Percentiles rank a stretch among this genome's conserved stretches.
These are phyloP conservation scores for Bocquillonia castaneifolia DNA, from an alignment of 441 rosid genomes.

Conservation along the genomic window DNA sequence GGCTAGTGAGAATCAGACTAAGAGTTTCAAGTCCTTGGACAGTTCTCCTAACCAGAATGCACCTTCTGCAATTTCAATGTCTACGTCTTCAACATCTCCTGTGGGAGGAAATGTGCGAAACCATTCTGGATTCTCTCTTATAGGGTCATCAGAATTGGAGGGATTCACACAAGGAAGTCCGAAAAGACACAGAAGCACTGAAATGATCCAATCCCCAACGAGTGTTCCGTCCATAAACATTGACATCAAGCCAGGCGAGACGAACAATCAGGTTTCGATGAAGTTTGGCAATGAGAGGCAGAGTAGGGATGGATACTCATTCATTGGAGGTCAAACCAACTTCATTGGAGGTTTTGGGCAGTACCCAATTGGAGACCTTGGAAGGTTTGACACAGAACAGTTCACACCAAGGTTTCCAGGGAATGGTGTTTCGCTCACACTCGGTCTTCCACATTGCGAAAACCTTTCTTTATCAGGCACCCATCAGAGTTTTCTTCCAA, in stretches of 20 bases:
- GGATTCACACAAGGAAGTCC: constrained; percentile 75
- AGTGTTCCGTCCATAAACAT: constrained; percentile 40
- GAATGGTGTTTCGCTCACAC: constrained; percentile 83
- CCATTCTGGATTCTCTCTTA: constrained; percentile 53
- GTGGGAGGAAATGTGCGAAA: constrained; percentile 37
- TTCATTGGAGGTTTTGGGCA: constrained; percentile 81
- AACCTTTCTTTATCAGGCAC: constrained; percentile 62
- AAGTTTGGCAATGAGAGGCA: constrained; percentile 57
- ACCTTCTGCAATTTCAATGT: constrained; percentile 42
- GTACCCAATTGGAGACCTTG: constrained; percentile 80
- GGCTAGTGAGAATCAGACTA: constrained; percentile 25
- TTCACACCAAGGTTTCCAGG: constrained; percentile 68
- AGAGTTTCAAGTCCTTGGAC: constrained; percentile 35
- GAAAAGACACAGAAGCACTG: constrained; percentile 58
- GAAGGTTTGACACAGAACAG: constrained; percentile 74
- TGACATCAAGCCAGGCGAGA: constrained; percentile 36
- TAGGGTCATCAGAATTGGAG: constrained; percentile 64
- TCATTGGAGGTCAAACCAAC: constrained; percentile 63
- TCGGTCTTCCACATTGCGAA: constrained; percentile 83
- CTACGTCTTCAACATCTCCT: constrained; percentile 49
- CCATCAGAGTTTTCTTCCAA: constrained; percentile 72
- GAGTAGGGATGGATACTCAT: constrained; percentile 68
- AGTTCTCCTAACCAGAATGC: constrained; percentile 34
- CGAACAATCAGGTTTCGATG: constrained; percentile 38
- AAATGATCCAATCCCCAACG: constrained; percentile 47